Conservation (phyloP, 2,329 filamentous ascomycete species). For the Metarhizium robertsii region DNA sequence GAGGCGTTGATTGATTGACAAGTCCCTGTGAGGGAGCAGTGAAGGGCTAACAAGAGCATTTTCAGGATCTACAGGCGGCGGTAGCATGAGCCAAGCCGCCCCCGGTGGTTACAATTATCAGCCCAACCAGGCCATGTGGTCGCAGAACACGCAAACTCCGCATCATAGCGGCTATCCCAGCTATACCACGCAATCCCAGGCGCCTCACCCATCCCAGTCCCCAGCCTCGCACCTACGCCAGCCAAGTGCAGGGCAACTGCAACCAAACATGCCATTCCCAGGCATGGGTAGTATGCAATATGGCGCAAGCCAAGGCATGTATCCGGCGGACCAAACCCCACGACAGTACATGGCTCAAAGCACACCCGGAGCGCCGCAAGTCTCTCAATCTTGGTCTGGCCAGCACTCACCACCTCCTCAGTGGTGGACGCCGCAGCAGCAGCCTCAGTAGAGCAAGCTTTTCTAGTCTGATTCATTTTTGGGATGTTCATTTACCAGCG, state of each 20-base stretch:
- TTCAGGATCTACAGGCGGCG: conserved; percentile 41
- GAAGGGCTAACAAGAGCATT: not conserved
- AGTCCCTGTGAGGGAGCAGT: not conserved
- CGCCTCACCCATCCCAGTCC: conserved; percentile 41
- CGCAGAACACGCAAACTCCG: conserved; percentile 55
- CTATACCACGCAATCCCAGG: conserved; percentile 44
- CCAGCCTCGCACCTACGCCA: conserved; percentile 53
- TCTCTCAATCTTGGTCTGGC: conserved; percentile 44
- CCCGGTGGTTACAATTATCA: conserved; percentile 58
- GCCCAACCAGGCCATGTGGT: conserved; percentile 52
- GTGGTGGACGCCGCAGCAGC: conserved; percentile 45
- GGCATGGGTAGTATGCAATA: conserved; percentile 53
- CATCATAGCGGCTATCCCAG: conserved; percentile 42
- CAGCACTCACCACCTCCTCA: conserved; percentile 54
- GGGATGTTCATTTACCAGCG: not conserved
- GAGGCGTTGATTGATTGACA: not conserved
- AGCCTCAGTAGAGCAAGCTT: conserved; percentile 24
- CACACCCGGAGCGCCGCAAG: conserved; percentile 38
- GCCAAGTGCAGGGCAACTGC: conserved; percentile 45
- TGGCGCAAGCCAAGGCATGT: conserved; percentile 46
- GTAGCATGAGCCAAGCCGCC: conserved; percentile 39
- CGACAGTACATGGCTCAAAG: conserved; percentile 60
- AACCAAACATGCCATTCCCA: conserved; percentile 52
- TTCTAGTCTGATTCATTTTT: not conserved
- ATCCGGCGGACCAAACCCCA: conserved; percentile 52